Base-by-base conservation (phyloP, 2,329 filamentous ascomycete genomes). In the Verruconis gallopava region DNA sequence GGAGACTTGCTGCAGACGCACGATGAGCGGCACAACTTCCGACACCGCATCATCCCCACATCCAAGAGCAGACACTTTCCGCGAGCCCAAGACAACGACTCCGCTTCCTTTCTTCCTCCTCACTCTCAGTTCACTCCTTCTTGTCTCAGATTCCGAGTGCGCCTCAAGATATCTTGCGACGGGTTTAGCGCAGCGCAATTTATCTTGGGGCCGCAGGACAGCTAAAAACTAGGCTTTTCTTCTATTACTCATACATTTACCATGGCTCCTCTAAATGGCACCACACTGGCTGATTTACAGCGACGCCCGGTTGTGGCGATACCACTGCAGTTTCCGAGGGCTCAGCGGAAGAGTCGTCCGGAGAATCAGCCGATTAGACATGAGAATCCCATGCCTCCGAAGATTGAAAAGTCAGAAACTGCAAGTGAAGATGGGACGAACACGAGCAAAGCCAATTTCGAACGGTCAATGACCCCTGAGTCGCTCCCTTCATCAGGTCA, bases 391-490 rank as follows among this genome's bases (percentile, higher is more conserved):
- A 40, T 28, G 6, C 38, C 38, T 4, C 22, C 25, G n/a, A 11
- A 17, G 6, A 40, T 21, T 20, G 38, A 28, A 17, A 33, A 40
- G 25, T 40, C 25, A n/a, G 38, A 40, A n/a, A 17, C 38, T 33
- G 21, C 21, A 13, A 22, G 38, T 17, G 19, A 32, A 5, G 17
- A 33, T 21, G 38, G 11, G 15, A 21, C 17, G 21, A 19, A 30
- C 15, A n/a, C 18, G 12, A 28, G 32, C 25, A 21, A 22, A 4
- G 33, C 22, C 32, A 28, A 22, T 33, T 21, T 40, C 15, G 22
- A 33, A 18, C 21, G 33, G 4, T 28, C 38, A 21, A 40, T 40
- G 38, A 40, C 38, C 15, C 38, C 38, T 13, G 38, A 40, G 21
- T 40, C 38, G 4, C 21, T 40, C 14, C n/a, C 38, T 17, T 40